A percentile compares a stretch with the other conserved stretches of the same genome.
Conservation (phyloP, 2,329 filamentous ascomycete genomes). For the Trematosphaeria pertusa region DNA sequence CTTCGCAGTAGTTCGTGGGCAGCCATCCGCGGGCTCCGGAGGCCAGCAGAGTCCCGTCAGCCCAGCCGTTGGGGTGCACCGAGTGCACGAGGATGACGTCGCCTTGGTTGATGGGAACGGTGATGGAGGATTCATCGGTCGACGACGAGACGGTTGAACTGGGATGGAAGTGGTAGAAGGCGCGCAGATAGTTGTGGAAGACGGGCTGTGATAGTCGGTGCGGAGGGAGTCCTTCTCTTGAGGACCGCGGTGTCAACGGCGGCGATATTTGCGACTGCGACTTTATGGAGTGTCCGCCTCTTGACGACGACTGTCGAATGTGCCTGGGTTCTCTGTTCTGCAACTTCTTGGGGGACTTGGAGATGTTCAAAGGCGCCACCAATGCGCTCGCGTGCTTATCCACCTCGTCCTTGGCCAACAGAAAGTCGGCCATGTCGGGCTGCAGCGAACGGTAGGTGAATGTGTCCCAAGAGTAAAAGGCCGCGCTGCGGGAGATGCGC, state of each 20-base stretch:
- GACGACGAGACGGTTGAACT: slow-evolving; percentile 77
- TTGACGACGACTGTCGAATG: slow-evolving; percentile 42
- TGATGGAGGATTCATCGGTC: slow-evolving; percentile 70
- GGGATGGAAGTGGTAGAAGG: slow-evolving; percentile 91
- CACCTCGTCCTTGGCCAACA: slow-evolving; percentile 32
- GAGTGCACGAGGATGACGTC: slow-evolving; percentile 95
- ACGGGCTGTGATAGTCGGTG: slow-evolving; percentile 63
- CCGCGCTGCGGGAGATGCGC: slow-evolving; percentile 18
- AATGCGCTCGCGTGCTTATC: slow-evolving; percentile 44
- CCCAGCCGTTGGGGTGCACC: slow-evolving; percentile 98
- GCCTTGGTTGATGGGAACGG: slow-evolving; percentile 84
- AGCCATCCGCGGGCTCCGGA: slow-evolving; percentile 92
- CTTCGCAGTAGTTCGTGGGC: slow-evolving; percentile 97
- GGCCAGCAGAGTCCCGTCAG: slow-evolving; percentile 87
- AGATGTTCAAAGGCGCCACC: slow-evolving; percentile 46
- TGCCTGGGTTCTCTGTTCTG: slow-evolving; percentile 29
- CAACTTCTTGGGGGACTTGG: slow-evolving; percentile 42
- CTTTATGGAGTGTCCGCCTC: slow-evolving; percentile 36
- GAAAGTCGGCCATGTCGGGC: slow-evolving; percentile 38
- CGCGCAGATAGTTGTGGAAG: slow-evolving; percentile 94
- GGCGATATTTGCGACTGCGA: slow-evolving; percentile 71
- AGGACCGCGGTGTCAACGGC: slow-evolving; percentile 75
- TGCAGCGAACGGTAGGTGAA: slow-evolving; percentile 7
- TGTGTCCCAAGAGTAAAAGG: slow-evolving; percentile 2
- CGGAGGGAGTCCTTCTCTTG: slow-evolving; percentile 64